These are phyloP conservation scores for Diphasiastrum complanatum DNA, from an alignment of 83 land plant genomes.

Conservation along the genomic window DNA sequence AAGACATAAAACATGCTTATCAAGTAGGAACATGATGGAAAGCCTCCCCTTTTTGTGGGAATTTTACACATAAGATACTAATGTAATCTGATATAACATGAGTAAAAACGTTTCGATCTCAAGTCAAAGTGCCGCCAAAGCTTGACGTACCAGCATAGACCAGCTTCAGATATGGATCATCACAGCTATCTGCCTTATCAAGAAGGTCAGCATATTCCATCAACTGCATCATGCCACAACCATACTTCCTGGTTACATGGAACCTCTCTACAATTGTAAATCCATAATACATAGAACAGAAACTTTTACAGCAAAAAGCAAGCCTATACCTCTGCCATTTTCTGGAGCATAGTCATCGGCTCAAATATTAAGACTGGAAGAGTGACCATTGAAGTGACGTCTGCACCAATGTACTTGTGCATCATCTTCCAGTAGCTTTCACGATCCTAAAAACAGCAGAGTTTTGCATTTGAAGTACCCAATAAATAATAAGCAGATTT, in stretches of 20 bases:
- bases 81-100: no score
- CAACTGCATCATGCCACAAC: conserved; percentile 41
- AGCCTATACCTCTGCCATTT: conserved; percentile 87
- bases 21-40: no score
- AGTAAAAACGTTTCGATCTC: no score
- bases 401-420: conserved; percentile 94
- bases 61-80: no score
- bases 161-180: conserved; percentile 83
- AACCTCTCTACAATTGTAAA: background rate
- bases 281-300: background rate
- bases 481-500: no score
- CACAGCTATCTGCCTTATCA: conserved; percentile 74
- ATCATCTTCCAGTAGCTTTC: conserved; percentile 99
- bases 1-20: no score
- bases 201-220: conserved; percentile 91
- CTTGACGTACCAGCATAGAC: conserved; percentile 66
- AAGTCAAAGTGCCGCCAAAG: background rate
- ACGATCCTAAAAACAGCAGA: conserved; percentile 53
- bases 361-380: conserved; percentile 95
- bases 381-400: conserved; percentile 94
- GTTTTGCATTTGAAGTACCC: no score
- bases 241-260: background rate
- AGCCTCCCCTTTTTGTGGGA: no score
- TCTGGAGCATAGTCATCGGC: conserved; percentile 99
- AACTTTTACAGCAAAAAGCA: background rate